Evolutionary conservation across 306 rosid species (phyloP), one percentile per base, ranked within the genome.

Genomic region (Rubus parviflorus): DNA sequence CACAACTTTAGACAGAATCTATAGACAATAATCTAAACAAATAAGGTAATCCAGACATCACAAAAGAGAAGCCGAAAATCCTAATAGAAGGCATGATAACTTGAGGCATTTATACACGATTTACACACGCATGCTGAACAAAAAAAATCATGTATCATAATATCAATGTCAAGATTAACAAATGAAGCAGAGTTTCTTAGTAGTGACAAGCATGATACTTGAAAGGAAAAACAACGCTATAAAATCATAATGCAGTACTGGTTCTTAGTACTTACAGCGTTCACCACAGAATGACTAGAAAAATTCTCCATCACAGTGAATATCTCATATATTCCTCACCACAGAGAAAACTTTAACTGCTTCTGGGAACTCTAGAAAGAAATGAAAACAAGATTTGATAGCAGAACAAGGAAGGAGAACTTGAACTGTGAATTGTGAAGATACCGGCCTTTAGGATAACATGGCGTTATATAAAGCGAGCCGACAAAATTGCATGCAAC

Each of bases 401-500:
- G 38, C 22, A 30, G 66, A 42, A 57, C 20, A 42, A 73, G 58
- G 51, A 56, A 56, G 41, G 41, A 25, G 1, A 73, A 56, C 51
- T 19, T 66, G 49, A 80, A 14, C 22, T 57, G 19, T 58, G 53
- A 80, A 45, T 11, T 74, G 54, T 38, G 72, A 38, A 42, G 57
- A 61, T 41, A 69, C 60, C n/a, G n/a, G n/a, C n/a, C 37, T 16
- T 30, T 19, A 5, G 15, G 49, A 25, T 16, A 56, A 8, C 57
- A 7, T 2, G 19, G 61, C 17, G 17, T 81, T 75, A 61, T 68
- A 75, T 57, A 81, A 16, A 45, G 51, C 2, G 42, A 5, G 16
- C 16, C 15, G 6, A 30, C 66, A 52, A 58, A 57, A 52, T 10
- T 80, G 54, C 66, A 80, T 68, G 66, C n/a, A 74, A 75, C 63